Base-by-base conservation (phyloP, 1,139 yeast species). In the Chernovozyma aurita region DNA sequence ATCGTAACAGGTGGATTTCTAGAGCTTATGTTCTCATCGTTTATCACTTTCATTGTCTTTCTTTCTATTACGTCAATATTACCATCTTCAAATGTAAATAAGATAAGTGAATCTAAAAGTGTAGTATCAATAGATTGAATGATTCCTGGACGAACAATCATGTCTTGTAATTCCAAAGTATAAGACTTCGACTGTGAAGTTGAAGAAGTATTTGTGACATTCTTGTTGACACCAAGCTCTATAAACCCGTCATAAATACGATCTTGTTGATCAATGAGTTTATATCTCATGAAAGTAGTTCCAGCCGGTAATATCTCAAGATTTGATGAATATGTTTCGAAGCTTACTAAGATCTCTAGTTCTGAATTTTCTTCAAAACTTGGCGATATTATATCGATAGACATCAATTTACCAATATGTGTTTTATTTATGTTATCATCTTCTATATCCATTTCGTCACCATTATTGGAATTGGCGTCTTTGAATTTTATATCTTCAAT, bases 351-450 rank as follows among this genome's bases (percentile, higher is more conserved):
- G 2, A 76, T 50, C 34, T 67, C 73, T 20, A 69, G 50, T 17
- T 60, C 57, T 0, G 66, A 53, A 4, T 55, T 59, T 7, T 60
- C 48, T 6, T 57, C 62, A 33, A 56, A 60, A 36, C 61, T 61
- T 0, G 80, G 73, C 0, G 80, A 67, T 1, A 77, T 44, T 7
- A 74, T 44, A 33, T 70, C 70, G 7, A 78, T 55, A 24, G 57
- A 48, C 3, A 48, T 38, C 32, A 56, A 42, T 28, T 38, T 40
- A 9, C 55, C 57, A 24, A 45, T 47, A 17, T 22, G 31, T 38
- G 30, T 53, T 20, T 32, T 45, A 20, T 27, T 42, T 35, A 34
- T 46, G 29, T 8, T 46, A 27, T 48, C 47, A 48, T 39, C 24
- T 36, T 32, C 40, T 3, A 51, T 34, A 13, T 53, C 61, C 54